phyloP scores from a whole-genome alignment of 179 eudicot species.

The Corrigiola litoralis region DNA sequence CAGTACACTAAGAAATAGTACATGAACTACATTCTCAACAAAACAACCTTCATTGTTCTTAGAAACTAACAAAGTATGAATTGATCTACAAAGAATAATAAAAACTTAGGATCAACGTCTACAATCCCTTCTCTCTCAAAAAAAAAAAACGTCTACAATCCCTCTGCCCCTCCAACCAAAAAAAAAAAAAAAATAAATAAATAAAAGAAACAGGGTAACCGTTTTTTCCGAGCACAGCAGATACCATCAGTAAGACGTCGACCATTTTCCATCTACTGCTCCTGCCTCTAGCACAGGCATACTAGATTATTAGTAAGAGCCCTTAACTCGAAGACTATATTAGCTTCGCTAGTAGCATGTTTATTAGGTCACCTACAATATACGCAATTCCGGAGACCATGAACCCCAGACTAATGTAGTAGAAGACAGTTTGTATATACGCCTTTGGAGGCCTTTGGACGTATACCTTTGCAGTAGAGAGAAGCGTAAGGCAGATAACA shows the following conservation, averaged over 20 bases:
- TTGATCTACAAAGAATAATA: too few species aligned
- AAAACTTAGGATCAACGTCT: too few species aligned
- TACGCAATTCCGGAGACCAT: constrained; percentile 71
- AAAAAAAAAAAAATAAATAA: too few species aligned
- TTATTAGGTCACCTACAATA: constrained; percentile 48
- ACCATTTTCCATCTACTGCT: constrained; percentile 21
- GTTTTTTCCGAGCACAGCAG: too few species aligned
- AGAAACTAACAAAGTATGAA: too few species aligned
- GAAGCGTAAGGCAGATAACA: constrained; percentile 48
- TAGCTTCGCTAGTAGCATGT: constrained; percentile 55
- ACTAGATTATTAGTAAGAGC: constrained; percentile 14
- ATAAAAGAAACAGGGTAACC: too few species aligned
- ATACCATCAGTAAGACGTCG: constrained; percentile 33
- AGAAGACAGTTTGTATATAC: constrained; percentile 41
- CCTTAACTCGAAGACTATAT: constrained; percentile 40
- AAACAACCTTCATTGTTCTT: too few species aligned
- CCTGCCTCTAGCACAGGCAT: constrained; percentile 24
- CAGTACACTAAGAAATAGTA: too few species aligned
- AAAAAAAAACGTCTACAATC: too few species aligned
- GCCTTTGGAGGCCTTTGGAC: constrained; percentile 47
- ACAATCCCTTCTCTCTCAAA: too few species aligned
- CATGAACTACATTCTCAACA: too few species aligned
- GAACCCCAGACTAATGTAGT: constrained; percentile 45
- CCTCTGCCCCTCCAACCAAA: too few species aligned
- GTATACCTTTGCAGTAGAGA: constrained; percentile 62